Evolutionary conservation across 2,329 filamentous ascomycete genomes (phyloP), one percentile per base, ranked within the genome.

Genomic region (Magnaporthales sp.): DNA sequence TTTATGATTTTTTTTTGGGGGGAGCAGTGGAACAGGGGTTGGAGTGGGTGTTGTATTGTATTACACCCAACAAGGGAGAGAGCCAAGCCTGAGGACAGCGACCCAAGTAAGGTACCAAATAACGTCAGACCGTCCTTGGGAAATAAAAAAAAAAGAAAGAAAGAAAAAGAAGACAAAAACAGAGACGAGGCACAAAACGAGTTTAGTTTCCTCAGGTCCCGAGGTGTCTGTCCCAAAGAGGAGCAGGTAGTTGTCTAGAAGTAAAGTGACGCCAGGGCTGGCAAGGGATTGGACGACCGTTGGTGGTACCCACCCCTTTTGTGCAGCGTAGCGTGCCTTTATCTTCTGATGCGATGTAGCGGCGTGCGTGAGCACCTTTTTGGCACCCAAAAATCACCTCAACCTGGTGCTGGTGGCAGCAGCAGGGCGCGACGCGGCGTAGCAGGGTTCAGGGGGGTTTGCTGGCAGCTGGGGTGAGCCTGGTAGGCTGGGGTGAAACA

Each of bases 401-500:
- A 46, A 46, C 38, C 38, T 46, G 38, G 38, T 46, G 38, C 38
- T 46, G 15, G 15, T 46, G 38, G 38, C 38, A 46, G 38, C 38
- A 46, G 38, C 38, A 46, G 30, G 30, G 5, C 5, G 30, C 30
- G 30, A n/a, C n/a, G 29, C 32, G 61, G 61, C 29, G 29, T 30
- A 2, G 61, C 61, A 63, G 61, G 61, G 61, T 63, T 32, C 61
- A 63, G 32, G 61, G 61, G 61, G 30, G n/a, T 27, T 30, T 63
- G 27, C 30, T 63, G 61, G 30, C 30, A 32, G 30, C 38, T 19
- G 61, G 61, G 29, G 61, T 24, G 61, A 32, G 61, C 61, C 61
- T 63, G n/a, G 61, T 32, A 32, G 61, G 61, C 61, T 63, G 61
- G 61, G 61, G 61, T 63, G 61, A 63, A 63, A 63, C 61, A 63